Percentiles rank a stretch among this genome's conserved stretches.
These are phyloP conservation scores for Saccharomycopsis lassenensis DNA, from an alignment of 805 yeast genomes.

Conservation along the genomic window DNA sequence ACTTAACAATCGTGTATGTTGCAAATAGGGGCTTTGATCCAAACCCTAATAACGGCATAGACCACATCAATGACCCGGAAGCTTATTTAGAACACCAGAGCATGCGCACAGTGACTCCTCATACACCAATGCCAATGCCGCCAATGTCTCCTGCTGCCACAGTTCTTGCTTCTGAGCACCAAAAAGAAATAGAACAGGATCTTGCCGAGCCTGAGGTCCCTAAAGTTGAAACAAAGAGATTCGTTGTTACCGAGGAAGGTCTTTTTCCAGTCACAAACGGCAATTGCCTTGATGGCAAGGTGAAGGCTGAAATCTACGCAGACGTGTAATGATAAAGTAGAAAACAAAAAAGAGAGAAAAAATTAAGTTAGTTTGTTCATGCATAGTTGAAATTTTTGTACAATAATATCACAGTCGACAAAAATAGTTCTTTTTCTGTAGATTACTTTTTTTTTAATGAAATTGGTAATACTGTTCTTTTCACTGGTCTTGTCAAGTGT, in stretches of 20 bases:
- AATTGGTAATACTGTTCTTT: no score
- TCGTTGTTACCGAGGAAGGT: slow-evolving; percentile 16
- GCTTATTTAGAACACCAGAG: slow-evolving; percentile 1
- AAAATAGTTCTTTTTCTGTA: no score
- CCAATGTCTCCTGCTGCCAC: slow-evolving; percentile 2
- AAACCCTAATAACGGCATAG: slow-evolving; percentile 12
- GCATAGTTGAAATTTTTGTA: no score
- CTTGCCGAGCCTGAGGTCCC: neutral
- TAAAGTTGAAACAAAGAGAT: slow-evolving; percentile 5
- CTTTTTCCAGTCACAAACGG: slow-evolving; percentile 10
- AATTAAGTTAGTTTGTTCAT: no score
- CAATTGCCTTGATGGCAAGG: slow-evolving; percentile 7
- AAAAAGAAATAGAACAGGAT: neutral
- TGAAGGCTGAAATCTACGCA: slow-evolving; percentile 12
- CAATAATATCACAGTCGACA: no score
- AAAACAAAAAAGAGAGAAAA: no score
- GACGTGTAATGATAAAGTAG: no score
- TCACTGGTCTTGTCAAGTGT: no score
- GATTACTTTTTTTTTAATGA: no score
- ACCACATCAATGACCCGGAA: neutral
- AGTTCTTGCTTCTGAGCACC: slow-evolving; percentile 1
- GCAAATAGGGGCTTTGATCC: slow-evolving; percentile 12
- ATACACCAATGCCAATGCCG: slow-evolving; percentile 1
- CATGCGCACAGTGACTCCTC: neutral
- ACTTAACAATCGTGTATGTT: slow-evolving; percentile 16